Percentiles rank a stretch among this genome's conserved stretches.
Evolutionary conservation across 2,329 filamentous ascomycete species (phyloP).

Genomic region (Chlorencoelia australis): DNA sequence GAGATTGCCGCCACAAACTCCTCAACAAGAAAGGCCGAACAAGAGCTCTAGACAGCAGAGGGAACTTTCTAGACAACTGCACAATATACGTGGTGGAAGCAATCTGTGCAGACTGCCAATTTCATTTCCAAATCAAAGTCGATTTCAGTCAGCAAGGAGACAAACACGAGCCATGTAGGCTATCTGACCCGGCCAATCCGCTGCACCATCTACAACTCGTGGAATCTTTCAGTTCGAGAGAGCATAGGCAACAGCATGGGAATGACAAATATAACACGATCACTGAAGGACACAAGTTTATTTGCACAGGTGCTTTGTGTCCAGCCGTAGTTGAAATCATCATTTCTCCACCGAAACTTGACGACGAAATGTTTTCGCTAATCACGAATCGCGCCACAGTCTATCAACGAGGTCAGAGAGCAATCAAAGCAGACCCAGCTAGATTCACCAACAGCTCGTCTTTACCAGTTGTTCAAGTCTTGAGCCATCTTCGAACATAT

Average conservation of each 20-base stretch:
- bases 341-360: slow-evolving; percentile 42
- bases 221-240: slow-evolving; percentile 30
- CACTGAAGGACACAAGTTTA: slow-evolving; percentile 39
- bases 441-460: slow-evolving; percentile 39
- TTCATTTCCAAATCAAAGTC: slow-evolving; percentile 49
- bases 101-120: slow-evolving; percentile 50
- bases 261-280: slow-evolving; percentile 20
- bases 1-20: slow-evolving; percentile 50
- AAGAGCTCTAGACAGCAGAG: too few species aligned
- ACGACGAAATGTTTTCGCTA: slow-evolving; percentile 35
- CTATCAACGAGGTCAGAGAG: slow-evolving; percentile 41
- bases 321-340: slow-evolving; percentile 41
- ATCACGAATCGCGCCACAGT: slow-evolving; percentile 45
- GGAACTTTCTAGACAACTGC: slow-evolving; percentile 26
- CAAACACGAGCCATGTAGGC: slow-evolving; percentile 20
- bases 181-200: slow-evolving; percentile 36
- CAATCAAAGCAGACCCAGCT: slow-evolving; percentile 39
- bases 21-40: slow-evolving; percentile 32
- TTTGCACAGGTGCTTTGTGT: slow-evolving; percentile 50
- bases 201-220: slow-evolving; percentile 48
- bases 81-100: slow-evolving; percentile 47
- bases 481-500: slow-evolving; percentile 48
- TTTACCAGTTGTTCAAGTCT: slow-evolving; percentile 42
- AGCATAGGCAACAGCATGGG: too few species aligned
- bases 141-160: slow-evolving; percentile 36